Percentiles rank a stretch among this genome's conserved stretches.
Conservation (phyloP, 2,329 filamentous ascomycete species). For the Daldinia sp. region DNA sequence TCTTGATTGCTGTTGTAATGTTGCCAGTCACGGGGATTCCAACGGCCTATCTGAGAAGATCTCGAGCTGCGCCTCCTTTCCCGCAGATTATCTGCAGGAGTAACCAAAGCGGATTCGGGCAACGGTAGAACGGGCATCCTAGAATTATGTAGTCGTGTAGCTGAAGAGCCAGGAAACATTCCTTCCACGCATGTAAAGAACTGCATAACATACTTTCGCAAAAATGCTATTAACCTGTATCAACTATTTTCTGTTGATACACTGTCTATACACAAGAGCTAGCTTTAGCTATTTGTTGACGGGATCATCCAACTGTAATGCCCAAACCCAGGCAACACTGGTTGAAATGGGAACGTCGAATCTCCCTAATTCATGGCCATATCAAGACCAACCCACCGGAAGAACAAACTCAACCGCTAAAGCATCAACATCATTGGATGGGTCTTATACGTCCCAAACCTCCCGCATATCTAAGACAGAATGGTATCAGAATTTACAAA, state of each 20-base stretch:
- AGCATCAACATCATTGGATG: background rate
- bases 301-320: conserved; percentile 8
- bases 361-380: conserved; percentile 1
- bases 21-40: background rate
- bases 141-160: background rate
- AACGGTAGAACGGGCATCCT: conserved; percentile 1
- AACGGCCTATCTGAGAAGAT: background rate
- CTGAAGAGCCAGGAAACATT: background rate
- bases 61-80: conserved; percentile 13
- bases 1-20: background rate
- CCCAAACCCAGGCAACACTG: background rate
- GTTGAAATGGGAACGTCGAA: conserved; percentile 13
- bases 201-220: background rate
- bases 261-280: background rate
- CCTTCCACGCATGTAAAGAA: background rate
- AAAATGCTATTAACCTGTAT: background rate
- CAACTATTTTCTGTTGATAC: background rate
- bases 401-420: background rate
- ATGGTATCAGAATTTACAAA: conserved; percentile 32
- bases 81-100: background rate
- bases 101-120: conserved; percentile 1
- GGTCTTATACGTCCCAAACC: conserved; percentile 15
- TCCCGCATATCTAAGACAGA: conserved; percentile 18
- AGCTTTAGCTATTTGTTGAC: conserved; percentile 2
- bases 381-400: conserved; percentile 2